phyloP scores from a whole-genome alignment of 2,329 filamentous ascomycete species.

The Aspergillus sp. region DNA sequence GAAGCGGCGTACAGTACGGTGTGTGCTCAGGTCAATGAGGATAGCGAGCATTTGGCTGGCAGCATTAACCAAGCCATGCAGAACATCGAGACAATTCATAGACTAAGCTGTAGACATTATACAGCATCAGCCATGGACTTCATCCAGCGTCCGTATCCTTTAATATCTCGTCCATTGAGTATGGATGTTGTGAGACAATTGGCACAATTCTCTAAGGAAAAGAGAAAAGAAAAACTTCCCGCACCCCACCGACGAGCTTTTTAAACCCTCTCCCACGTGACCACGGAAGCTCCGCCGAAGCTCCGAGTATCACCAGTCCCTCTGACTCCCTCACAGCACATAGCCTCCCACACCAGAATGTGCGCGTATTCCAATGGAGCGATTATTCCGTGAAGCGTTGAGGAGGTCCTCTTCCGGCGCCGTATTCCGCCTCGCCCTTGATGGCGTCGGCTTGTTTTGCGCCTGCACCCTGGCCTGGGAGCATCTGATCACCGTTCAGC shows the following conservation, averaged over 20 bases:
- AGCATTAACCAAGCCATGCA: background rate
- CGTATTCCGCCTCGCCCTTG: conserved; percentile 27
- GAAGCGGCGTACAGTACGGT: conserved; percentile 32
- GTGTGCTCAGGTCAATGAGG: too few relatives aligned
- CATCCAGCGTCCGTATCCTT: background rate
- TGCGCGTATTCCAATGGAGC: conserved; percentile 22
- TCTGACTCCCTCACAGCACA: too few relatives aligned
- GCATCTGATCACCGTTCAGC: conserved; percentile 61
- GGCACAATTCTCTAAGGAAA: conserved; percentile 1
- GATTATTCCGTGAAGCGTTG: conserved; percentile 27
- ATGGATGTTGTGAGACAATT: background rate
- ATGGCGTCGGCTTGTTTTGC: conserved; percentile 35
- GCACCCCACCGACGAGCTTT: conserved; percentile 5
- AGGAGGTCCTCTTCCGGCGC: conserved; percentile 19
- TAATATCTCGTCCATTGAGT: background rate
- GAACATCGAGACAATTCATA: too few relatives aligned
- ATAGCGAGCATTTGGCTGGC: background rate
- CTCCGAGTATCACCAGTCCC: conserved; percentile 3
- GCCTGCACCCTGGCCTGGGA: conserved; percentile 42
- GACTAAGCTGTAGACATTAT: conserved; percentile 5
- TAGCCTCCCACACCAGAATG: too few relatives aligned
- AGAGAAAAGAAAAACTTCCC: conserved; percentile 2
- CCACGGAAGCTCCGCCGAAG: conserved; percentile 6
- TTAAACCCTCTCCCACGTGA: conserved; percentile 17
- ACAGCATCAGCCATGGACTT: background rate